Evolutionary conservation across 2,329 filamentous ascomycete genomes (phyloP).

Genomic region (Microascus cirrosus): DNA sequence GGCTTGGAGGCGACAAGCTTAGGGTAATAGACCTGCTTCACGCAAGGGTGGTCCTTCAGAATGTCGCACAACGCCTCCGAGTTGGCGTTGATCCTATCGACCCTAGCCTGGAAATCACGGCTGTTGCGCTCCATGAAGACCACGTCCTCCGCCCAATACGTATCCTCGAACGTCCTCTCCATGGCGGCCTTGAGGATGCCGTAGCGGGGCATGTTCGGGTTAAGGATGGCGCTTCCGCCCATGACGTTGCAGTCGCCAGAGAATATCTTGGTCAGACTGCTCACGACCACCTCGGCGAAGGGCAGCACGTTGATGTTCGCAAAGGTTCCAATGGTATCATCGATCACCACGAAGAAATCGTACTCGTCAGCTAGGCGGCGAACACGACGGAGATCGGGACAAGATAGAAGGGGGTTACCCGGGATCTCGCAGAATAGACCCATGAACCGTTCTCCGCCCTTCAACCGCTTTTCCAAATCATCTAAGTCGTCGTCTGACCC

Average conservation of each 20-base stretch:
- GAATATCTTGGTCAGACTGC: constrained; percentile 93
- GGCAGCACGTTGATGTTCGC: constrained; percentile 90
- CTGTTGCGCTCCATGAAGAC: constrained; percentile 96
- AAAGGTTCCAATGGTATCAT: constrained; percentile 95
- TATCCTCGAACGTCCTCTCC: constrained; percentile 64
- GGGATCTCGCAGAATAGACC: constrained; percentile 93
- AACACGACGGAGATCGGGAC: constrained; percentile 77
- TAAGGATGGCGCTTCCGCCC: constrained; percentile 66
- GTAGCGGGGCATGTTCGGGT: constrained; percentile 62
- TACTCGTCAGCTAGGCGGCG: constrained; percentile 68
- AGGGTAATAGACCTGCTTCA: constrained; percentile 80
- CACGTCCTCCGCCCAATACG: constrained; percentile 87
- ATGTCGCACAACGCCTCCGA: constrained; percentile 73
- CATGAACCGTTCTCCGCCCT: constrained; percentile 64
- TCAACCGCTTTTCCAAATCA: constrained; percentile 63
- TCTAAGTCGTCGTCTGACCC: constrained; percentile 70
- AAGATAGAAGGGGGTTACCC: constrained; percentile 77
- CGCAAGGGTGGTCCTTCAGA: constrained; percentile 45
- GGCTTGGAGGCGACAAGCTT: constrained; percentile 59
- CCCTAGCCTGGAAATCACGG: constrained; percentile 74
- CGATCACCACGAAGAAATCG: constrained; percentile 81
- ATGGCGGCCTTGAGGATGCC: constrained; percentile 54
- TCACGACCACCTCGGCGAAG: constrained; percentile 83
- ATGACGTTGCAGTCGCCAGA: constrained; percentile 97
- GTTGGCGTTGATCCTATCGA: constrained; percentile 75